Conservation (phyloP, 495 filamentous ascomycete species). For the Talaromyces nanjingensis region DNA sequence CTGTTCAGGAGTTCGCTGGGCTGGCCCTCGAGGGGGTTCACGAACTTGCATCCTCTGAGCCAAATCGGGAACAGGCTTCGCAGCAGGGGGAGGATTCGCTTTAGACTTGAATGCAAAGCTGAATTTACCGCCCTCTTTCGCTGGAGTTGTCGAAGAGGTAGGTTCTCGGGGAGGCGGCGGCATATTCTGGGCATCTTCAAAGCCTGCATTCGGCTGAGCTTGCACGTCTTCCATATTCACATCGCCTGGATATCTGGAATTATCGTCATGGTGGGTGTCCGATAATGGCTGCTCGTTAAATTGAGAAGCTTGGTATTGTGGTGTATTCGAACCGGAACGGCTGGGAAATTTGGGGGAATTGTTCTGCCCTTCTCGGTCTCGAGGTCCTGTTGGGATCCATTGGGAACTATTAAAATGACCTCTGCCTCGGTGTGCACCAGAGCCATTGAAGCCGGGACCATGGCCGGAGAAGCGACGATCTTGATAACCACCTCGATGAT, state of each 20-base stretch:
- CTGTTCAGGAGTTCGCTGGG: conserved; percentile 27
- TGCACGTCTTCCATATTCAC: conserved; percentile 55
- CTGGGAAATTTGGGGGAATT: conserved; percentile 26
- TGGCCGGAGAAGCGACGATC: conserved; percentile 36
- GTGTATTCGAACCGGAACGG: conserved; percentile 21
- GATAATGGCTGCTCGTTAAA: conserved; percentile 4
- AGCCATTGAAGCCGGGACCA: conserved; percentile 23
- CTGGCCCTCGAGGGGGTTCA: conserved; percentile 39
- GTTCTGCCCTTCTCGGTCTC: conserved; percentile 23
- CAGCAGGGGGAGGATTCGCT: conserved; percentile 42
- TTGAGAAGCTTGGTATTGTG: conserved; percentile 17
- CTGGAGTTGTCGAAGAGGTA: conserved; percentile 42
- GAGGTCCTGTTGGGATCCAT: conserved; percentile 46
- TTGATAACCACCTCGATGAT: conserved; percentile 50
- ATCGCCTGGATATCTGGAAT: conserved; percentile 23
- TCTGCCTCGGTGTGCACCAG: conserved; percentile 25
- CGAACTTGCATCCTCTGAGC: conserved; percentile 59
- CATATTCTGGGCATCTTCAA: conserved; percentile 33
- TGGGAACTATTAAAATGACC: conserved; percentile 53
- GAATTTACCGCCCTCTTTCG: conserved; percentile 63
- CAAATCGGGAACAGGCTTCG: conserved; percentile 65
- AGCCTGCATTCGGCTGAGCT: conserved; percentile 26
- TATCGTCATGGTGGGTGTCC: not conserved
- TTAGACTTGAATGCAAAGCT: conserved; percentile 86
- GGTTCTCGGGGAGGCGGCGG: conserved; percentile 41